Evolutionary conservation across 148 eudicot genomes (phyloP).

Genomic region (Rheum nobile): DNA sequence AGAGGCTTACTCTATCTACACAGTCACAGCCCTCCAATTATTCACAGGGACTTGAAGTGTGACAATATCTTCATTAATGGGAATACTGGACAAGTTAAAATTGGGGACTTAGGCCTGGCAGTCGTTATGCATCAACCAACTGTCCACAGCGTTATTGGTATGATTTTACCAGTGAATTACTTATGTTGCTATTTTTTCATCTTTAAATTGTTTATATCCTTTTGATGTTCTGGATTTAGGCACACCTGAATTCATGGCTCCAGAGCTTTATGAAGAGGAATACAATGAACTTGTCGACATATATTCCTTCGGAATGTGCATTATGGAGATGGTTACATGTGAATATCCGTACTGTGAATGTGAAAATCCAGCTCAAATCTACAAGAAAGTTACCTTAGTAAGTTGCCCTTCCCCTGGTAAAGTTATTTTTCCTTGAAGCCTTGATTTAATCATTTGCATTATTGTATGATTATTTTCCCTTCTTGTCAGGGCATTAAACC

Average conservation of each 20-base stretch:
- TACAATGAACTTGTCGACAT: conserved; percentile 21
- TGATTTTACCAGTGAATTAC: background rate
- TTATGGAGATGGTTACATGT: conserved; percentile 23
- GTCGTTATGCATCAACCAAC: conserved; percentile 16
- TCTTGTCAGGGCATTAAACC: conserved; percentile 53
- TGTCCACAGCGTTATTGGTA: conserved; percentile 13
- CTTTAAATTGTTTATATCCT: background rate
- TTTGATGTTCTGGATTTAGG: background rate
- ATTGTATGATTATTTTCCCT: background rate
- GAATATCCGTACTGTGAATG: conserved; percentile 22
- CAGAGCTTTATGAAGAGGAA: conserved; percentile 21
- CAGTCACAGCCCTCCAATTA: conserved; percentile 21
- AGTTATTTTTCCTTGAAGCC: conserved; percentile 10
- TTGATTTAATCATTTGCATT: background rate
- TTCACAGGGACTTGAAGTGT: conserved; percentile 27
- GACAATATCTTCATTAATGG: conserved; percentile 33
- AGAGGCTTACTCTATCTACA: conserved; percentile 24
- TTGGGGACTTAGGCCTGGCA: conserved; percentile 26
- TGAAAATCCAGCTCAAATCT: conserved; percentile 19
- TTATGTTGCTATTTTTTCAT: background rate
- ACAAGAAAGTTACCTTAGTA: conserved; percentile 14
- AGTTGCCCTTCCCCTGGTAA: conserved; percentile 22
- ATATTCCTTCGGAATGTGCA: conserved; percentile 27
- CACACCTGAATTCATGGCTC: conserved; percentile 23
- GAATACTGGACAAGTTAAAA: conserved; percentile 19